Percentiles rank a stretch among this genome's conserved stretches.
These are phyloP conservation scores for Amphichorda felina DNA, from an alignment of 2,329 filamentous ascomycete species.

Conservation along the genomic window DNA sequence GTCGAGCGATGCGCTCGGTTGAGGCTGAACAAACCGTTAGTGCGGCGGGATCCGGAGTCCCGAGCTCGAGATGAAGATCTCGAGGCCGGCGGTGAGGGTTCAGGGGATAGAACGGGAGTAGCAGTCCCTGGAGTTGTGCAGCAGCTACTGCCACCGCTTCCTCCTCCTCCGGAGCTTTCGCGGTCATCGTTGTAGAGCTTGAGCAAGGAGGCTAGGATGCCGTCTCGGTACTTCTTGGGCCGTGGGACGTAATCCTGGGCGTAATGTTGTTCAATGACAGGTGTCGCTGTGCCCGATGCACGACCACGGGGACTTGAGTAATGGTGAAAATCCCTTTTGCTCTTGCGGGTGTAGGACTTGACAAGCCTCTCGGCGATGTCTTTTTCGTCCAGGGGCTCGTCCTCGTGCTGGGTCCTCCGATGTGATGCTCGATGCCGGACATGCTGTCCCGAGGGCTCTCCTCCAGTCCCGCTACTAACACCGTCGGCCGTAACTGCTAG, in stretches of 20 bases:
- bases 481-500: too few species aligned
- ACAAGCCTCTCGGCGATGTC: conserved; percentile 11
- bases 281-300: conserved; percentile 24
- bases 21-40: conserved; percentile 27
- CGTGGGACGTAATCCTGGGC: conserved; percentile 47
- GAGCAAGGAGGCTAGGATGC: conserved; percentile 61
- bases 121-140: conserved; percentile 26
- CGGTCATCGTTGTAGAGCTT: conserved; percentile 50
- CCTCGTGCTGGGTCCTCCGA: conserved; percentile 10
- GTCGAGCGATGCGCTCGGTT: conserved; percentile 26
- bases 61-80: conserved; percentile 24
- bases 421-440: conserved; percentile 12
- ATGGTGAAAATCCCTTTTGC: conserved; percentile 18
- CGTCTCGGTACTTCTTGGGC: conserved; percentile 58
- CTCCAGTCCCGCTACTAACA: background rate
- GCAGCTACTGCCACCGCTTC: conserved; percentile 22
- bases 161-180: conserved; percentile 8
- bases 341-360: conserved; percentile 17
- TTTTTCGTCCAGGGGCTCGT: conserved; percentile 9
- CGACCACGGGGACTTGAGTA: conserved; percentile 10
- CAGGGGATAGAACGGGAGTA: conserved; percentile 27
- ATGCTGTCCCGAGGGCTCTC: conserved; percentile 1
- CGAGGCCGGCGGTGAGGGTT: conserved; percentile 26
- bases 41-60: conserved; percentile 18
- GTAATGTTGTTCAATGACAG: conserved; percentile 35